Percentiles rank a stretch among this genome's conserved stretches.
Conservation (phyloP, 129 eudicot species). For the Dittrichia graveolens region DNA sequence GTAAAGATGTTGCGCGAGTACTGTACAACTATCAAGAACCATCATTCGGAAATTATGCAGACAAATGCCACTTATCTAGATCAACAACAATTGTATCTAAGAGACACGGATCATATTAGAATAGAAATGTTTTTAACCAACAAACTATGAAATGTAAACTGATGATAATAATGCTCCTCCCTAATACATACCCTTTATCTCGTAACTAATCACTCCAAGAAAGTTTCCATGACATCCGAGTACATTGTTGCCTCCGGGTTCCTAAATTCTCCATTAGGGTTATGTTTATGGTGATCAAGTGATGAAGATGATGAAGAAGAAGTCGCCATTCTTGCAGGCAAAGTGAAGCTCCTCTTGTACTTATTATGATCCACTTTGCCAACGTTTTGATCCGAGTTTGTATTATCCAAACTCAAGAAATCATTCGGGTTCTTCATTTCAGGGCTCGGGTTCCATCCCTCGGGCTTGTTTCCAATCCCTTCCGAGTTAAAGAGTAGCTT, state of each 20-base stretch:
- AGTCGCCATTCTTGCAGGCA: conserved; percentile 84
- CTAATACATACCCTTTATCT: conserved; percentile 39
- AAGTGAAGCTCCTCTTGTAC: conserved; percentile 86
- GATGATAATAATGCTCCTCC: conserved; percentile 22
- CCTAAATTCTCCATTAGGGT: conserved; percentile 64
- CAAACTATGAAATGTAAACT: conserved; percentile 35
- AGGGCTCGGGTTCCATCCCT: conserved; percentile 39
- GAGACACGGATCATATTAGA: conserved; percentile 25
- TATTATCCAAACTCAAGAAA: conserved; percentile 83
- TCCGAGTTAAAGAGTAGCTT: conserved; percentile 71
- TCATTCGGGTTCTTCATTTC: conserved; percentile 65
- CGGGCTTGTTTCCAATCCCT: conserved; percentile 65
- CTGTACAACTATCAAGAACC: too few species aligned
- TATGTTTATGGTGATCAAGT: conserved; percentile 62
- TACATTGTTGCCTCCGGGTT: conserved; percentile 72
- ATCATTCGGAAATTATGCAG: background rate
- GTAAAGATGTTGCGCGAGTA: too few species aligned
- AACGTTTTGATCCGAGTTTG: conserved; percentile 40
- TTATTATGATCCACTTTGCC: conserved; percentile 71
- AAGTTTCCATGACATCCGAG: conserved; percentile 90
- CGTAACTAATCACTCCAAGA: conserved; percentile 58
- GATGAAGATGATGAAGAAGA: conserved; percentile 87
- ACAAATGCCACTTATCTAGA: conserved; percentile 6
- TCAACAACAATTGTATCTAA: conserved; percentile 26
- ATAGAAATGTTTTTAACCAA: conserved; percentile 30